A percentile compares a stretch with the other conserved stretches of the same genome.
phyloP scores from a whole-genome alignment of 345 rosid species.

The Lenwebbia sp. region DNA sequence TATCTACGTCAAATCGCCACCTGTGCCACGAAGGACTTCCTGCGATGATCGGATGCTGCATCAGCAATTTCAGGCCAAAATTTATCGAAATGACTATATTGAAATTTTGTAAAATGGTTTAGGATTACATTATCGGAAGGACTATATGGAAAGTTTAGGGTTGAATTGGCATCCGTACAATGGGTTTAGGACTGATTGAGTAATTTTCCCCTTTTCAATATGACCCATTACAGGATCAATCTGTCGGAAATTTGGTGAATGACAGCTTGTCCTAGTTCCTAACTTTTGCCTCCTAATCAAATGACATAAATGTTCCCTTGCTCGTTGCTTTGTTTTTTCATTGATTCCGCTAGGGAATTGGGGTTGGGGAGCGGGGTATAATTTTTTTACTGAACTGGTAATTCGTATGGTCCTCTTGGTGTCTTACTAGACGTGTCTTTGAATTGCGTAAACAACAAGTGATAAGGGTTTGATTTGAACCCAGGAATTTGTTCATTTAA shows the following conservation, averaged over 20 bases:
- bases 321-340: background rate
- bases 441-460: background rate
- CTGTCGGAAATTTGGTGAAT: background rate
- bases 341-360: background rate
- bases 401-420: background rate
- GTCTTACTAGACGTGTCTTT: background rate
- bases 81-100: background rate
- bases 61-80: background rate
- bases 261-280: background rate
- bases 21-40: background rate
- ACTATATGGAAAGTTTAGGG: background rate
- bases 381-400: background rate
- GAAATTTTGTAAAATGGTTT: background rate
- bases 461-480: background rate
- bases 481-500: background rate
- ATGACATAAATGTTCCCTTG: background rate
- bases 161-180: background rate
- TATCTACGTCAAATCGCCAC: background rate
- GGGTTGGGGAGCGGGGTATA: background rate
- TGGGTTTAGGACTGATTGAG: background rate
- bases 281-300: background rate
- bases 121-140: background rate
- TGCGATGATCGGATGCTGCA: background rate
- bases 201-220: background rate
- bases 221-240: background rate